phyloP scores from a whole-genome alignment of 805 yeast species.

The Suhomyces tanzawaensis region DNA sequence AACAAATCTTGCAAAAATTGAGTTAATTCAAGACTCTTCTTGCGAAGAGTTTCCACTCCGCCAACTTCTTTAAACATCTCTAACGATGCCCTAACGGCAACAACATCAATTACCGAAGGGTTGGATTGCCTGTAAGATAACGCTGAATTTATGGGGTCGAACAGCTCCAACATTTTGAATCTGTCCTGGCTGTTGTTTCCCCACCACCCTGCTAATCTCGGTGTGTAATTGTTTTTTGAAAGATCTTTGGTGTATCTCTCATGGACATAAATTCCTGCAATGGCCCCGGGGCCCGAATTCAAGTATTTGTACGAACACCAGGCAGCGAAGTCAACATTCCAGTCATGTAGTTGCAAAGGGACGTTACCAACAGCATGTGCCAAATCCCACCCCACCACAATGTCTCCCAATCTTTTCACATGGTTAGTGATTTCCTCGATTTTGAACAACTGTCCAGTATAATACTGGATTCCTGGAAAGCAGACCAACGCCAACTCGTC shows the following conservation, averaged over 20 bases:
- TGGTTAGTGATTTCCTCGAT: constrained; percentile 64
- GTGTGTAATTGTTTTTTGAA: constrained; percentile 36
- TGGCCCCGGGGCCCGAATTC: constrained; percentile 92
- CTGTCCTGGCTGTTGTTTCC: constrained; percentile 72
- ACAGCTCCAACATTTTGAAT: constrained; percentile 75
- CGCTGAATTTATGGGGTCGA: constrained; percentile 83
- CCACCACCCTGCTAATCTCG: constrained; percentile 97
- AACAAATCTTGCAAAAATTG: constrained; percentile 51
- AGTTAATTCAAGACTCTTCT: constrained; percentile 59
- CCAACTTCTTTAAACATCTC: constrained; percentile 59
- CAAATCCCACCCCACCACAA: constrained; percentile 87
- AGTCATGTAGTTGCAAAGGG: constrained; percentile 70
- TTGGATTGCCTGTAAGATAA: constrained; percentile 86
- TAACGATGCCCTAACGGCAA: constrained; percentile 65
- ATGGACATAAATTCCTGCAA: constrained; percentile 82
- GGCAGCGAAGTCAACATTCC: constrained; percentile 90
- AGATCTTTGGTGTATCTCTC: constrained; percentile 42
- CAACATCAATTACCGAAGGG: constrained; percentile 85
- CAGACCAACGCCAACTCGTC: constrained; percentile 70
- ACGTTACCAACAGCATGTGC: constrained; percentile 96
- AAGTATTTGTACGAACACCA: constrained; percentile 94
- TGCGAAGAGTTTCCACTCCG: constrained; percentile 58
- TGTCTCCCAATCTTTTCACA: constrained; percentile 47
- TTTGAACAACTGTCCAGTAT: constrained; percentile 85
- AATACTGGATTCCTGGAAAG: constrained; percentile 87